Conservation (phyloP, 495 filamentous ascomycete genomes). For the Hypoxylon rickii region DNA sequence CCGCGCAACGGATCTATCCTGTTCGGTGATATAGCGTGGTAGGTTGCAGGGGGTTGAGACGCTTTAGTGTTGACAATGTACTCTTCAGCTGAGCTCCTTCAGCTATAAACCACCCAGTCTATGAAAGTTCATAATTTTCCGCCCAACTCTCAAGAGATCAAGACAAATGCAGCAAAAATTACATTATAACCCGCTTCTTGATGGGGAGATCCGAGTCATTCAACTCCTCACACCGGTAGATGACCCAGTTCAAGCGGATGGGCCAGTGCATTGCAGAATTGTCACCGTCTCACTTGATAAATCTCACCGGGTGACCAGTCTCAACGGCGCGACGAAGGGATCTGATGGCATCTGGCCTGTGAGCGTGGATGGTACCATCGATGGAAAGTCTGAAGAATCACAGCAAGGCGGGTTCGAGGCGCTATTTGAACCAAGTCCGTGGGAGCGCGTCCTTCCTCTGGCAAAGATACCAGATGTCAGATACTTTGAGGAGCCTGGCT, state of each 20-base stretch:
- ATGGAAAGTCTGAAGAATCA: constrained; percentile 1
- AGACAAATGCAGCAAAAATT: constrained; percentile 20
- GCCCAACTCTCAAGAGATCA: too few species aligned
- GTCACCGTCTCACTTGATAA: constrained; percentile 13
- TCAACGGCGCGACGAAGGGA: constrained; percentile 1
- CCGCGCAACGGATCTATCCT: too few species aligned
- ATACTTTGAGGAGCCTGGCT: constrained; percentile 3
- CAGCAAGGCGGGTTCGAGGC: constrained; percentile 1
- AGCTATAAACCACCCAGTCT: too few species aligned
- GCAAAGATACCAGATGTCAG: neutral
- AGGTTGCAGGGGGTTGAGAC: too few species aligned
- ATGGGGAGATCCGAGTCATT: constrained; percentile 19
- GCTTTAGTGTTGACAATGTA: too few species aligned
- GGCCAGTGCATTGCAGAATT: constrained; percentile 14
- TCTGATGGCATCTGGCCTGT: constrained; percentile 10
- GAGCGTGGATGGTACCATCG: constrained; percentile 2
- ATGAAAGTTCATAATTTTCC: too few species aligned
- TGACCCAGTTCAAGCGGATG: constrained; percentile 9
- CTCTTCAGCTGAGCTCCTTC: too few species aligned
- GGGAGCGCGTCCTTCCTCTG: constrained; percentile 9
- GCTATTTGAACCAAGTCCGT: constrained; percentile 12
- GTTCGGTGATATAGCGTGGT: too few species aligned
- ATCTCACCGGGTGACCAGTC: neutral
- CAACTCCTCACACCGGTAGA: constrained; percentile 14
- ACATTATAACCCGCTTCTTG: constrained; percentile 11